Base-by-base conservation (phyloP, 108 stramenopile species). In the Heterococcus sp. region DNA sequence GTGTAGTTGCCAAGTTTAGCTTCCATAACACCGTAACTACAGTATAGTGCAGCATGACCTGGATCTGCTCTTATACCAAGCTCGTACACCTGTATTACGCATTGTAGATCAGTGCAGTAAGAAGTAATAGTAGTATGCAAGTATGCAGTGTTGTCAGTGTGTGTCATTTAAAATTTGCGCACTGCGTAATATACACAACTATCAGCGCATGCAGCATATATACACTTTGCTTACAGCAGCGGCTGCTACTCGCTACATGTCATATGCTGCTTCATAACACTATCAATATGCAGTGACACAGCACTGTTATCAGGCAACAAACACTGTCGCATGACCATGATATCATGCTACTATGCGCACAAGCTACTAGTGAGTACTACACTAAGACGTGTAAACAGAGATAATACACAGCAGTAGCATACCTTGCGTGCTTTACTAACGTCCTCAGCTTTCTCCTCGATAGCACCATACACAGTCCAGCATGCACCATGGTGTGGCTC, bases 401-500 rank as follows among this genome's bases (percentile, higher is more conserved):
- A 63, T 14, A 14, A 63, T 14, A 26, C 14, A 14, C n/a, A n/a
- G n/a, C n/a, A 2, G 8, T 32, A 67, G 8, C 3, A 67, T 3
- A 72, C 78, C 78, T 79, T 72, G 27, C 74, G 65, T 3, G 82
- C 82, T 32, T 83, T 69, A 32, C 26, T 70, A 2, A 32, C 31
- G 2, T 39, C 70, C 3, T 74, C 82, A 21, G 28, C 66, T 69
- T 83, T 75, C 37, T 74, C 67, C 72, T 83, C 82, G 0, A 75
- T 65, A 26, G 67, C 34, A 31, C 68, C 74, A 65, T 75, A 83
- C 1, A 83, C 73, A n/a, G 73, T 75, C 82, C 82, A 83, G 11
- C 75, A 75, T 26, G 82, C 82, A 2, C 82, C 82, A 33, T 83
- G 82, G 26, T 72, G 31, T 2, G 82, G 69, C 66, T 83, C 82